Conservation (phyloP, 345 rosid genomes). For the Microcos paniculata region DNA sequence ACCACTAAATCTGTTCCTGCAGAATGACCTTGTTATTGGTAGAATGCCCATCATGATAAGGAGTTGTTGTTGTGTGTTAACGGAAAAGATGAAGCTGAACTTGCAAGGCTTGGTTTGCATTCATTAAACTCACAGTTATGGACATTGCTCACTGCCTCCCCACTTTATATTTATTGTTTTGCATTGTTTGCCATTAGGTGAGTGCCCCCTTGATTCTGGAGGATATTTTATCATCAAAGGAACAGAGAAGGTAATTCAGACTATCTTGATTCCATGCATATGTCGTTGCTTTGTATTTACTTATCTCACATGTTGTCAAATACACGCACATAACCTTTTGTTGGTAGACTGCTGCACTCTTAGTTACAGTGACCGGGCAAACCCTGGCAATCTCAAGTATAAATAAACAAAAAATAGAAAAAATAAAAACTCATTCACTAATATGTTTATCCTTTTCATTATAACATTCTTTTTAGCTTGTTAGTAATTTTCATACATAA, state of each 20-base stretch:
- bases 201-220: constrained; percentile 97
- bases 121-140: constrained; percentile 11
- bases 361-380: too few species aligned
- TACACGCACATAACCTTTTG: background rate
- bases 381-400: too few species aligned
- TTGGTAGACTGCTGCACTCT: too few species aligned
- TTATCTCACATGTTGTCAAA: background rate
- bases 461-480: background rate
- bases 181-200: constrained; percentile 51
- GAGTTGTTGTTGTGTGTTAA: constrained; percentile 70
- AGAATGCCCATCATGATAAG: constrained; percentile 93
- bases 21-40: constrained; percentile 70
- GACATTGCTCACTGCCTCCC: background rate
- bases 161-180: constrained; percentile 16
- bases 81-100: constrained; percentile 92
- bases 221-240: constrained; percentile 94
- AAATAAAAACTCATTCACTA: too few species aligned
- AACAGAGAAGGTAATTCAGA: constrained; percentile 66
- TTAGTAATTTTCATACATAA: background rate
- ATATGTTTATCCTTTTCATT: background rate
- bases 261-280: background rate
- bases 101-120: constrained; percentile 77
- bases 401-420: too few species aligned
- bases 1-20: constrained; percentile 24
- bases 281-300: background rate